phyloP scores from a whole-genome alignment of 2,329 filamentous ascomycete species.

The Talaromyces islandicus region DNA sequence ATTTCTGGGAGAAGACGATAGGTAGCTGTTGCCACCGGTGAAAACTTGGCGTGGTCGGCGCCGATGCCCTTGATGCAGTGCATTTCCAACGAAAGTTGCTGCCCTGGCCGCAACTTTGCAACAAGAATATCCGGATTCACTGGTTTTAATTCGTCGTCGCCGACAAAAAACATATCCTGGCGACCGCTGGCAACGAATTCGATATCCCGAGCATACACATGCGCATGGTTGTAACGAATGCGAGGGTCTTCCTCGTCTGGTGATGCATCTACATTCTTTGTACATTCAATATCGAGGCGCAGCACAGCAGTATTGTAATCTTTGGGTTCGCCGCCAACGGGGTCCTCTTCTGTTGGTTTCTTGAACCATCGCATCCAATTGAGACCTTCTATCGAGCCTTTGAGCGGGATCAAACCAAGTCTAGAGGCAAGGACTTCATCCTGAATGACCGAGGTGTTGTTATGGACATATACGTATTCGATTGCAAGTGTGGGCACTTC shows the following conservation, averaged over 20 bases:
- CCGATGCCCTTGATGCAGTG: conserved; percentile 95
- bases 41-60: conserved; percentile 94
- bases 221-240: conserved; percentile 79
- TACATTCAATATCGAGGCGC: conserved; percentile 71
- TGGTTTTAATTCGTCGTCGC: conserved; percentile 63
- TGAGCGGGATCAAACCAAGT: conserved; percentile 84
- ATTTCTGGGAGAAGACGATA: conserved; percentile 90
- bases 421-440: conserved; percentile 92
- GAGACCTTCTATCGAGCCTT: conserved; percentile 70
- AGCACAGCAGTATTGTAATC: conserved; percentile 88
- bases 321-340: conserved; percentile 46
- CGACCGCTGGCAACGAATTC: conserved; percentile 69
- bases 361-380: conserved; percentile 77
- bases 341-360: conserved; percentile 62
- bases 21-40: conserved; percentile 86
- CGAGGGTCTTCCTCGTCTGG: conserved; percentile 71
- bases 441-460: conserved; percentile 97
- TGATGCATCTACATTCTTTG: conserved; percentile 66
- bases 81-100: conserved; percentile 78
- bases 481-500: conserved; percentile 94
- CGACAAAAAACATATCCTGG: conserved; percentile 62
- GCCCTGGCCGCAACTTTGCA: conserved; percentile 86
- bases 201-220: conserved; percentile 74
- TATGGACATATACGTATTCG: conserved; percentile 85
- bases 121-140: conserved; percentile 90